Evolutionary conservation across 345 rosid species (phyloP), one percentile per base, ranked within the genome.

Genomic region (Adansonia digitata): DNA sequence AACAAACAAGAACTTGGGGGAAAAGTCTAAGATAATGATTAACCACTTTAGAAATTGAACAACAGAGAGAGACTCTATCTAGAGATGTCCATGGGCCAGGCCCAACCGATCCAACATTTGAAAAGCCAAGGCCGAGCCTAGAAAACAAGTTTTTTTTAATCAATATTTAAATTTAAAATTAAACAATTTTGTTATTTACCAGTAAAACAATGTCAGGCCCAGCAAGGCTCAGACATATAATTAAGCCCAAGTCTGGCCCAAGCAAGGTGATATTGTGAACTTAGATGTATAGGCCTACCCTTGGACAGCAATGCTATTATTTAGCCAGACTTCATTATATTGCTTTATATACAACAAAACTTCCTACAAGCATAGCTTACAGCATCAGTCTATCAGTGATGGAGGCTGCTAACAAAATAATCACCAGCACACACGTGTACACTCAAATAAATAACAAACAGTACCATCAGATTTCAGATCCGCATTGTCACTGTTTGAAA

Each of bases 391-490:
- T 57, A 37, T n/a, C 2, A 42, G 20, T 60, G 31, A 35, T 31
- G 34, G 49, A 67, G 2, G 53, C 63, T 57, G 37, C 34, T 12
- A 27, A 57, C 26, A 57, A 57, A 27, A 13, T 14, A 57, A 57
- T 13, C 63, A 59, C 9, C 39, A 27, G 39, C 37, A 68, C 7
- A 43, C 20, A 24, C 5, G 0, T 42, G 13, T 39, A 65, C 1
- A 26, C 0, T 7, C 3, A 43, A 15, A 56, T 10, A 22, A 24
- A 35, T 18, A 68, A 76, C 49, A 42, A 43, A 43, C 73, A 26
- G 57, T 90, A 92, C 97, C 94, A 70, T 88, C 88, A 67, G 62
- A 77, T 52, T 82, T 76, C 24, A 79, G 49, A 81, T 69, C 84
- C 59, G 80, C 86, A 62, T 31, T 65, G 71, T 77, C 86, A 42